Conservation (phyloP, 2,329 filamentous ascomycete species). For the Fusarium keratoplasticum region DNA sequence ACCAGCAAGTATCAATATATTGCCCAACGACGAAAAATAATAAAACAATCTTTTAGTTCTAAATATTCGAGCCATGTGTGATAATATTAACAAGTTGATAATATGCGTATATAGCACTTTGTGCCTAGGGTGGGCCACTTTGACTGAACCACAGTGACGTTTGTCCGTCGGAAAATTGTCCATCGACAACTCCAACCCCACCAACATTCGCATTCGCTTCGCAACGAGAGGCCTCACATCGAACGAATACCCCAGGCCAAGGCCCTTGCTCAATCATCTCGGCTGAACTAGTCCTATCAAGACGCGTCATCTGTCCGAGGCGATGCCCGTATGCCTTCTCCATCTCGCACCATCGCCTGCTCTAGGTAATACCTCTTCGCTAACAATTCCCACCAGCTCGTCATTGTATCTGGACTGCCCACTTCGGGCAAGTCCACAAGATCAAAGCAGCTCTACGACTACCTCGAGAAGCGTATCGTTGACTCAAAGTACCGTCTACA, state of each 20-base stretch:
- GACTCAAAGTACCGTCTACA: constrained; percentile 72
- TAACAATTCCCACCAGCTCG: constrained; percentile 60
- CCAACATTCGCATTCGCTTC: background rate
- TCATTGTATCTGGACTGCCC: constrained; percentile 74
- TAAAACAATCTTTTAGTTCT: background rate
- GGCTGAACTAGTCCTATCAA: background rate
- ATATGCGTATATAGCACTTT: background rate
- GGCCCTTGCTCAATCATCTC: background rate
- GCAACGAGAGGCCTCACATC: background rate
- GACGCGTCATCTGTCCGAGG: constrained; percentile 1
- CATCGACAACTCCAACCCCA: constrained; percentile 13
- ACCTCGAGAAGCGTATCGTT: constrained; percentile 69
- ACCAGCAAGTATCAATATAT: background rate
- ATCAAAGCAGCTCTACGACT: constrained; percentile 73
- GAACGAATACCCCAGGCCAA: background rate
- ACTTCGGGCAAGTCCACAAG: constrained; percentile 77
- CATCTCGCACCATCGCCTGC: background rate
- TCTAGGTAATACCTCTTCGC: constrained; percentile 9
- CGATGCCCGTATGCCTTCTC: constrained; percentile 41
- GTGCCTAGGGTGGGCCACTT: background rate
- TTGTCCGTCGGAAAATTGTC: constrained; percentile 24
- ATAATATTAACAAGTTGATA: background rate
- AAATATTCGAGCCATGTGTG: background rate
- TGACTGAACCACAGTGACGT: constrained; percentile 27
- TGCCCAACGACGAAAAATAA: background rate